Base-by-base conservation (phyloP, 805 yeast species). In the Candida ascalaphidarum region DNA sequence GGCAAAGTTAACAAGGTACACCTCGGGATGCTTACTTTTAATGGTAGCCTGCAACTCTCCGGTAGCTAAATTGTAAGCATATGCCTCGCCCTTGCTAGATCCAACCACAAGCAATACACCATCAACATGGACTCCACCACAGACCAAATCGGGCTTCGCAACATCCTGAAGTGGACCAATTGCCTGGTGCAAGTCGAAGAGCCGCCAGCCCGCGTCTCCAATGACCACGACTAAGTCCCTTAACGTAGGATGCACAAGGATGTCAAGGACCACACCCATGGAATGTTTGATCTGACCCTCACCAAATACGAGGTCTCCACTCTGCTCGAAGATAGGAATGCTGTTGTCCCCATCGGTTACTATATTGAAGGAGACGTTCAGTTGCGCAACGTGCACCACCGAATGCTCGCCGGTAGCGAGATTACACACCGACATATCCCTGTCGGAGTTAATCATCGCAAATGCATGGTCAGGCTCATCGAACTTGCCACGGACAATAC, bases 1-100 rank as follows among this genome's bases (percentile, higher is more conserved):
- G 2, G 78, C 80, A 51, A 76, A 77, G 23, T 47, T 42, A 9
- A 77, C 31, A n/a, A 53, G 47, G 5, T 48, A 36, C 7, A 69
- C 52, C 1, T 29, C 21, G 1, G 39, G 32, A 20, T 40, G 37
- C n/a, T 41, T 45, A 1, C 48, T 37, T 2, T 35, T 34, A 14
- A 68, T 37, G 4, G 52, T 48, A 3, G 71, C 45, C 7, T 56
- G 65, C 12, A 48, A 30, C 8, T 41, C 40, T 3, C 68, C 61
- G 17, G 53, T 49, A 3, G 67, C 47, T 14, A 71, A 37, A 32
- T 63, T 65, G 37, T 49, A 58, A 4, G 73, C 52, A 3, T 43
- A 33, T 4, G 71, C 52, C 10, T 43, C 35, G 5, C 54, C 60
- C 12, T 51, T 39, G 4, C 37, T 29, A 1, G 48, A 46, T 2